These are phyloP conservation scores for Exophiala mesophila DNA, from an alignment of 2,329 filamentous ascomycete genomes.

Conservation along the genomic window DNA sequence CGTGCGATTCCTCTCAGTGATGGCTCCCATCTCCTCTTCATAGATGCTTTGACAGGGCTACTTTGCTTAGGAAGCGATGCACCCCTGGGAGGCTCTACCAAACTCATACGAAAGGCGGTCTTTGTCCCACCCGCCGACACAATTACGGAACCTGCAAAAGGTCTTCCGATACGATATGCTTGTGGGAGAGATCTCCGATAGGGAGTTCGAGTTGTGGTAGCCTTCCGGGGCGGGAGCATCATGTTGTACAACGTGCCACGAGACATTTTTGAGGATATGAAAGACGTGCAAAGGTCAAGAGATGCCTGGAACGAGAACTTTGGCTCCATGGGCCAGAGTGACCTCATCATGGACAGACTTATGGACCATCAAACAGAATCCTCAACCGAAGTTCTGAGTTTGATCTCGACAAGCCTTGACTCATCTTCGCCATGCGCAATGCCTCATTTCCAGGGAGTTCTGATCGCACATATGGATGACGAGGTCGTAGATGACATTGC, in stretches of 20 bases:
- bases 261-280: conserved; percentile 45
- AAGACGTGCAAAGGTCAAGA: conserved; percentile 7
- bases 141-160: conserved; percentile 26
- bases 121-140: conserved; percentile 42
- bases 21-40: conserved; percentile 60
- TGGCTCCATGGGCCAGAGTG: conserved; percentile 23
- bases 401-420: background rate
- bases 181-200: conserved; percentile 52
- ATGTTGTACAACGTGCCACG: conserved; percentile 59
- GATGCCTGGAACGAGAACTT: conserved; percentile 23
- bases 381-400: background rate
- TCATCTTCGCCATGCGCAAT: background rate
- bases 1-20: conserved; percentile 61
- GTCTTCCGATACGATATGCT: conserved; percentile 50
- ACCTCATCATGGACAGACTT: conserved; percentile 22
- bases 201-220: conserved; percentile 56
- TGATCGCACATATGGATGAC: conserved; percentile 10
- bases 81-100: conserved; percentile 53
- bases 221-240: conserved; percentile 47
- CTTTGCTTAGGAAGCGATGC: conserved; percentile 60
- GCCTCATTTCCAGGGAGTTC: conserved; percentile 14
- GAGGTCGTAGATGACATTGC: conserved; percentile 22
- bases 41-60: conserved; percentile 52
- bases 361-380: conserved; percentile 9
- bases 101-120: conserved; percentile 55